These are phyloP conservation scores for Microbotryum intermedium DNA, from an alignment of 1,284 basidiomycete genomes.

Conservation along the genomic window DNA sequence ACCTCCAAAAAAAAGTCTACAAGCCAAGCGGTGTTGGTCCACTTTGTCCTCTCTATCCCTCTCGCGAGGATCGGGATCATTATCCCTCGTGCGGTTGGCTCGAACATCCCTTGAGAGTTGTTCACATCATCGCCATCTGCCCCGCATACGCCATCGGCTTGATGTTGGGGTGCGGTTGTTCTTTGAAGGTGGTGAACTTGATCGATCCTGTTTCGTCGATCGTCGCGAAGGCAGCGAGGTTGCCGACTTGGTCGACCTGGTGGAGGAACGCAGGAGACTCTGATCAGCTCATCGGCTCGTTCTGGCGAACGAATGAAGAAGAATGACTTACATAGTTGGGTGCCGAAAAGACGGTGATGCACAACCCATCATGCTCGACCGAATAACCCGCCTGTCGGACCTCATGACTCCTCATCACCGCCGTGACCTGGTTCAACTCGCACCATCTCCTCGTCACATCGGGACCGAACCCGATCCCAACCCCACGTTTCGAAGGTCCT, in stretches of 20 bases:
- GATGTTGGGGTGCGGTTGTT: constrained; percentile 28
- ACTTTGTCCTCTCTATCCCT: too few species aligned
- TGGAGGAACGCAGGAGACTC: neutral
- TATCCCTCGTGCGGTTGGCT: too few species aligned
- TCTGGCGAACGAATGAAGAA: neutral
- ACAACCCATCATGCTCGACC: constrained; percentile 78
- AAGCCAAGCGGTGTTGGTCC: too few species aligned
- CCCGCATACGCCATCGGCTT: constrained; percentile 35
- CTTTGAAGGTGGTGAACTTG: constrained; percentile 32
- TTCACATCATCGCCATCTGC: constrained; percentile 1
- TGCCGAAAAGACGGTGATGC: constrained; percentile 61
- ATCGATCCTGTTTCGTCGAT: constrained; percentile 34
- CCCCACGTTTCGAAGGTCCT: constrained; percentile 92
- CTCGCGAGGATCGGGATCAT: too few species aligned
- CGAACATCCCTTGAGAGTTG: too few species aligned
- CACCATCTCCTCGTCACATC: constrained; percentile 46
- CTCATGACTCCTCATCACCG: constrained; percentile 92
- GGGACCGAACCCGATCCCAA: constrained; percentile 91
- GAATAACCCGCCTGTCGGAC: constrained; percentile 82
- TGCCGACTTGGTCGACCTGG: constrained; percentile 37
- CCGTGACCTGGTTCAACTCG: constrained; percentile 39
- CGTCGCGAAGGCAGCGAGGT: constrained; percentile 33
- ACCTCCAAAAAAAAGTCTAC: too few species aligned
- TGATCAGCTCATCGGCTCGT: neutral
- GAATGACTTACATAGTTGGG: constrained; percentile 29